These are phyloP conservation scores for Ceratocystiopsis sp. DNA, from an alignment of 2,329 filamentous ascomycete genomes.

Conservation along the genomic window DNA sequence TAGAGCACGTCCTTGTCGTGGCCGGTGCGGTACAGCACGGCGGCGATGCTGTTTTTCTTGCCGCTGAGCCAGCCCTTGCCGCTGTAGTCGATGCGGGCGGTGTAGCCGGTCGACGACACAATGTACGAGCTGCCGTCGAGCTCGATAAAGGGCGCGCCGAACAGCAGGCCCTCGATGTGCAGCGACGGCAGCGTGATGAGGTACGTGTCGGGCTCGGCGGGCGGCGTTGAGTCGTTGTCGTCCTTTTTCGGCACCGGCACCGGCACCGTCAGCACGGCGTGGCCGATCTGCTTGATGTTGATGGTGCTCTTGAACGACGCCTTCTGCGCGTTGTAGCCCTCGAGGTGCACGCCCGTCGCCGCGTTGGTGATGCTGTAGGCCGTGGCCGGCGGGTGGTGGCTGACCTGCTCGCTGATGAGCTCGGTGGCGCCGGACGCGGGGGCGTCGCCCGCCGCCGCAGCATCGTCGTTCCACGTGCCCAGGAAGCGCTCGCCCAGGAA, in stretches of 20 bases:
- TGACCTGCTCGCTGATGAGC: constrained; percentile 86
- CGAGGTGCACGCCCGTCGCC: constrained; percentile 59
- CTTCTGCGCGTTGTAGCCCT: constrained; percentile 92
- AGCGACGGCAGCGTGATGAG: constrained; percentile 81
- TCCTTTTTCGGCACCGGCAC: constrained; percentile 17
- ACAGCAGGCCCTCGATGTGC: constrained; percentile 87
- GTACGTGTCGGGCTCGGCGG: constrained; percentile 44
- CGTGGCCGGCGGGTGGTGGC: constrained; percentile 85
- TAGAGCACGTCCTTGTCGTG: constrained; percentile 60
- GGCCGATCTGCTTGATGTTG: constrained; percentile 85
- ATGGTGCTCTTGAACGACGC: constrained; percentile 89
- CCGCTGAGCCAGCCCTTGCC: constrained; percentile 90
- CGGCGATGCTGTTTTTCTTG: constrained; percentile 84
- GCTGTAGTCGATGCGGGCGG: constrained; percentile 79
- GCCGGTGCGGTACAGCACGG: constrained; percentile 52
- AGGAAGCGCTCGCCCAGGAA: constrained; percentile 92
- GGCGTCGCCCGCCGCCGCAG: constrained; percentile 11
- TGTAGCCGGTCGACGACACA: constrained; percentile 69
- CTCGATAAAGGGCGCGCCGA: constrained; percentile 76
- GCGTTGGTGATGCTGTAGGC: constrained; percentile 86
- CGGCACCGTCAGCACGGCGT: constrained; percentile 66
- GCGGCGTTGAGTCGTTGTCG: neutral
- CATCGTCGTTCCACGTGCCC: constrained; percentile 71
- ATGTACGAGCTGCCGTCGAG: constrained; percentile 76
- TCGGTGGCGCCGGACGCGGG: constrained; percentile 53